Conservation (phyloP, 306 rosid genomes). For the Gastrolobium villosum region DNA sequence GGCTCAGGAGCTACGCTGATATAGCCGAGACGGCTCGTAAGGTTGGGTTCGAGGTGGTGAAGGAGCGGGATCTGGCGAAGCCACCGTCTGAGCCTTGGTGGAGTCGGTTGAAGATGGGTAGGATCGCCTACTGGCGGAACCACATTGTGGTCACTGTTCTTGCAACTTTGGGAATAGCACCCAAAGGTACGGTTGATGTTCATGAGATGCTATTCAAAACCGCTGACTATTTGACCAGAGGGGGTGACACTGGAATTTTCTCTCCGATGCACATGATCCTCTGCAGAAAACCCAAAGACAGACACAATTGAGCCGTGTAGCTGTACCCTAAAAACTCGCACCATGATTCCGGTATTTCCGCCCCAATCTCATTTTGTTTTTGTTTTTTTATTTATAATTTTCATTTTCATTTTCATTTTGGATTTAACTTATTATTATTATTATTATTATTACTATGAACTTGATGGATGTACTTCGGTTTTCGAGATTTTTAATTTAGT, state of each 20-base stretch:
- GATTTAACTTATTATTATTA: constrained; percentile 46
- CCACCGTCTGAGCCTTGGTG: constrained; percentile 95
- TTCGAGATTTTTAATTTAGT: constrained; percentile 38
- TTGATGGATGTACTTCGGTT: constrained; percentile 57
- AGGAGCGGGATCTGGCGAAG: constrained; percentile 87
- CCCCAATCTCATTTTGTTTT: neutral
- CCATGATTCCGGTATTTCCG: neutral
- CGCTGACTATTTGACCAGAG: constrained; percentile 84
- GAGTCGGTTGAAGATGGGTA: constrained; percentile 91
- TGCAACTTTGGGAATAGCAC: constrained; percentile 86
- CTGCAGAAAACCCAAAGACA: constrained; percentile 75
- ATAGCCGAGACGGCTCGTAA: constrained; percentile 77
- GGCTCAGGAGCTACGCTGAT: constrained; percentile 69
- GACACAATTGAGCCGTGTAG: neutral
- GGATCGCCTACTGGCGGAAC: constrained; percentile 97
- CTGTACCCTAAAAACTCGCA: neutral
- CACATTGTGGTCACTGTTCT: constrained; percentile 76
- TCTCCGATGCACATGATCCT: constrained; percentile 97
- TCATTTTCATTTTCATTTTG: neutral
- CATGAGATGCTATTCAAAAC: constrained; percentile 96
- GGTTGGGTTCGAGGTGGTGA: constrained; percentile 86
- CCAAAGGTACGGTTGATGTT: constrained; percentile 93
- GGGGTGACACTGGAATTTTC: constrained; percentile 93
- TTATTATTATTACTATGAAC: constrained; percentile 45
- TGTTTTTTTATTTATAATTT: neutral